Evolutionary conservation across 2,329 filamentous ascomycete species (phyloP).

Genomic region (Corniculantispora saksenae): DNA sequence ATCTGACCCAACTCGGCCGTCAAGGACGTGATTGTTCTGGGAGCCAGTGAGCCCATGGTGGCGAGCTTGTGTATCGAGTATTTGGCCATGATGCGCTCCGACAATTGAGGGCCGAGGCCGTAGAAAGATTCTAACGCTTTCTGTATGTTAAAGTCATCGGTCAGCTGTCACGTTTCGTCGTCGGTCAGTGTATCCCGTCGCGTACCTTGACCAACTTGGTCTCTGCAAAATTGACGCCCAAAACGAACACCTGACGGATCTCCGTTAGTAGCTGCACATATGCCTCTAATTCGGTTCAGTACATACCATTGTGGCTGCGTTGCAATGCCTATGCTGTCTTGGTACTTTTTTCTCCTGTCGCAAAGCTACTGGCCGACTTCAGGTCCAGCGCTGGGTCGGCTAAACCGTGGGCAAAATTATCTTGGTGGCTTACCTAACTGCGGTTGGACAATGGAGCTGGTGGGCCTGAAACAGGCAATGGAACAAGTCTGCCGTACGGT

Average conservation of each 20-base stretch:
- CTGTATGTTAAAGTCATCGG: slow-evolving; percentile 36
- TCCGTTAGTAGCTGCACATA: background rate
- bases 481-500: background rate
- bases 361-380: background rate
- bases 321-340: background rate
- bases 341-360: background rate
- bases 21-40: slow-evolving; percentile 77
- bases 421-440: slow-evolving; percentile 6
- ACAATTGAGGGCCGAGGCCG: slow-evolving; percentile 71
- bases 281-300: background rate
- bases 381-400: slow-evolving; percentile 21
- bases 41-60: slow-evolving; percentile 72
- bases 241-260: slow-evolving; percentile 70
- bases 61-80: slow-evolving; percentile 84
- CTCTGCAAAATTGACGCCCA: slow-evolving; percentile 85
- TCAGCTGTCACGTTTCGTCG: background rate
- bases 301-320: slow-evolving; percentile 21
- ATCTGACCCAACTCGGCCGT: slow-evolving; percentile 85
- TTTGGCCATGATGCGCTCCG: slow-evolving; percentile 78
- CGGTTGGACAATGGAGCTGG: slow-evolving; percentile 1
- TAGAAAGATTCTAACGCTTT: slow-evolving; percentile 84
- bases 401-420: slow-evolving; percentile 29
- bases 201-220: slow-evolving; percentile 78
- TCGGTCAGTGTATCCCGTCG: background rate
- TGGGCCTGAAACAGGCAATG: slow-evolving; percentile 17